These are phyloP conservation scores for Rutstroemia sp. DNA, from an alignment of 2,329 filamentous ascomycete genomes.

Conservation along the genomic window DNA sequence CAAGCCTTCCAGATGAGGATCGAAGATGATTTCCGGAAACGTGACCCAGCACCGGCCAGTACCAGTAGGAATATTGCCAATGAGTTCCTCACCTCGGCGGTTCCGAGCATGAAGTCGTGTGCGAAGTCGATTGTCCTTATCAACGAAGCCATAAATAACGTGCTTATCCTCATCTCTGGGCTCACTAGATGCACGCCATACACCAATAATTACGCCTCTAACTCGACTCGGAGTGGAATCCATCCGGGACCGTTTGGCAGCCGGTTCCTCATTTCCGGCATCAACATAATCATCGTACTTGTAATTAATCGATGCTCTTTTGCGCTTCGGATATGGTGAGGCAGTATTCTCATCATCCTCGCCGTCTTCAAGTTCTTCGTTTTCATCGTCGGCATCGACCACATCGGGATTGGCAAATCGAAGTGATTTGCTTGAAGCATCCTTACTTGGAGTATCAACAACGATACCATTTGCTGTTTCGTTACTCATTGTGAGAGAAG, in stretches of 20 bases:
- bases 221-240: slow-evolving; percentile 13
- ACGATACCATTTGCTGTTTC: not conserved
- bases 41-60: slow-evolving; percentile 59
- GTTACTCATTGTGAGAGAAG: not conserved
- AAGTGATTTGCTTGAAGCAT: not conserved
- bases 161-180: slow-evolving; percentile 45
- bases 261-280: slow-evolving; percentile 11
- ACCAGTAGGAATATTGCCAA: slow-evolving; percentile 44
- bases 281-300: slow-evolving; percentile 38
- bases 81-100: slow-evolving; percentile 37
- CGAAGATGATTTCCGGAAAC: slow-evolving; percentile 53
- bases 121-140: slow-evolving; percentile 51
- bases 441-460: not conserved
- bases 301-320: slow-evolving; percentile 43
- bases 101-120: slow-evolving; percentile 48
- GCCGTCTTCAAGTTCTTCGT: not conserved
- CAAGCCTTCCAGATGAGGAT: slow-evolving; percentile 46
- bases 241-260: slow-evolving; percentile 19
- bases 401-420: not conserved
- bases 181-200: slow-evolving; percentile 52
- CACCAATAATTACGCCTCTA: slow-evolving; percentile 39
- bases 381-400: slow-evolving; percentile 20
- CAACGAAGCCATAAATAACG: slow-evolving; percentile 55
- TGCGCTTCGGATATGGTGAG: slow-evolving; percentile 47
- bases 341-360: slow-evolving; percentile 23